Percentiles rank a stretch among this genome's conserved stretches.
Evolutionary conservation across 108 stramenopile genomes (phyloP).

Genomic region (Skeletonema marinoi): DNA sequence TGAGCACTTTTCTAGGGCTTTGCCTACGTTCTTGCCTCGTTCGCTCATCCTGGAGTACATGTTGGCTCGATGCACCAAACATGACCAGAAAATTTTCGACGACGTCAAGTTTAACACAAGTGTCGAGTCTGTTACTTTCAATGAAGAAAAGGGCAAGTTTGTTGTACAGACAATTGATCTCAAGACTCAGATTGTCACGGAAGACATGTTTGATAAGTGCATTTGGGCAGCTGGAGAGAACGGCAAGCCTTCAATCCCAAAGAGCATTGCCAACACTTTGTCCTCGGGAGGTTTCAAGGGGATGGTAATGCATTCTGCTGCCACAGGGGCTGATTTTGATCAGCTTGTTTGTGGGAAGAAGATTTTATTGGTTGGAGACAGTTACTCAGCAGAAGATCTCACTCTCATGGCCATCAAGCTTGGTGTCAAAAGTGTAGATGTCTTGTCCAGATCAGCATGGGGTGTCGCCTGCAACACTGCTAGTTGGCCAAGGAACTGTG

Average conservation of each 20-base stretch:
- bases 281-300: slow-evolving; percentile 18
- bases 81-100: slow-evolving; percentile 56
- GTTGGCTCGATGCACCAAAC: slow-evolving; percentile 41
- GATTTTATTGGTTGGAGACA: slow-evolving; percentile 58
- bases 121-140: slow-evolving; percentile 38
- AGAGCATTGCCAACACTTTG: slow-evolving; percentile 7
- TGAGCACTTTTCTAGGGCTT: slow-evolving; percentile 54
- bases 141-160: slow-evolving; percentile 30
- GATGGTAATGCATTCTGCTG: slow-evolving; percentile 46
- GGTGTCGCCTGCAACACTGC: slow-evolving; percentile 15
- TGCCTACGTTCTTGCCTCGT: slow-evolving; percentile 56
- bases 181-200: slow-evolving; percentile 6
- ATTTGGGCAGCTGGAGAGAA: slow-evolving; percentile 71
- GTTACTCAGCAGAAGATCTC: slow-evolving; percentile 68
- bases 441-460: slow-evolving; percentile 27
- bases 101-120: slow-evolving; percentile 48
- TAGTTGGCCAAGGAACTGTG: slow-evolving; percentile 49
- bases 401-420: slow-evolving; percentile 52
- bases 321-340: slow-evolving; percentile 24
- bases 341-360: slow-evolving; percentile 33
- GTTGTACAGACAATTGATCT: slow-evolving; percentile 19
- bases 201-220: slow-evolving; percentile 54
- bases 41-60: slow-evolving; percentile 54
- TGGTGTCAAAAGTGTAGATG: slow-evolving; percentile 42
- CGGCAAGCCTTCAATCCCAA: slow-evolving; percentile 45